Percentiles rank a stretch among this genome's conserved stretches.
These are phyloP conservation scores for Iodosphaeria phyllophila DNA, from an alignment of 2,329 filamentous ascomycete genomes.

Conservation along the genomic window DNA sequence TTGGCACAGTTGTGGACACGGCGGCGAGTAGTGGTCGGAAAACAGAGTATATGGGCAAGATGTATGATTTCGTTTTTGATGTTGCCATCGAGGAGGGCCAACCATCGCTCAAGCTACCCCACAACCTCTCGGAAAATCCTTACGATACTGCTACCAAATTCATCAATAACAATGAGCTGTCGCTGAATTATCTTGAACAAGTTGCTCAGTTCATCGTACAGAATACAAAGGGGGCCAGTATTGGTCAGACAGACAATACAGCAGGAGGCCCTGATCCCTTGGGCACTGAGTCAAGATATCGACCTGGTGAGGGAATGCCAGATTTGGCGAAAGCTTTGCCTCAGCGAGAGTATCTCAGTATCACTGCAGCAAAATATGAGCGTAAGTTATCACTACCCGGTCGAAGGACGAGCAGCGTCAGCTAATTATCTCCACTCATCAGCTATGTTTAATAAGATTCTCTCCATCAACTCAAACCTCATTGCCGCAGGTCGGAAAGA, in stretches of 20 bases:
- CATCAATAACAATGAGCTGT: constrained; percentile 72
- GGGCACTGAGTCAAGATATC: constrained; percentile 62
- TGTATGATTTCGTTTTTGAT: constrained; percentile 93
- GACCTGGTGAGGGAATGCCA: constrained; percentile 43
- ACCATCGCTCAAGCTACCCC: constrained; percentile 82
- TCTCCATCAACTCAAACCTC: constrained; percentile 56
- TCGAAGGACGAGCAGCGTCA: constrained; percentile 3
- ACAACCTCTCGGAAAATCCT: constrained; percentile 79
- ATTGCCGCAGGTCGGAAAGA: constrained; percentile 55
- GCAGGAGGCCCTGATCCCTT: constrained; percentile 48
- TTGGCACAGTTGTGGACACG: constrained; percentile 88
- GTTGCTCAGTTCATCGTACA: constrained; percentile 83
- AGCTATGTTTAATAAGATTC: constrained; percentile 59
- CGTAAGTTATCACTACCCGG: constrained; percentile 15
- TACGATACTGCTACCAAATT: constrained; percentile 88
- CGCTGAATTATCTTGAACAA: constrained; percentile 73
- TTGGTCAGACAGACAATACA: constrained; percentile 41
- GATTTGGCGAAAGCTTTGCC: constrained; percentile 45
- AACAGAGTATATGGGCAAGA: constrained; percentile 59
- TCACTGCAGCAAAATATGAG: constrained; percentile 53
- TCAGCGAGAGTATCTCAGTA: constrained; percentile 61
- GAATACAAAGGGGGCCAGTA: constrained; percentile 71
- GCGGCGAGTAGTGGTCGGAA: constrained; percentile 69
- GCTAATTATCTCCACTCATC: constrained; percentile 34
- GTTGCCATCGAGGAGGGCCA: constrained; percentile 93